Evolutionary conservation across 1,284 basidiomycete species (phyloP).

Genomic region (Farysia itapuensis): DNA sequence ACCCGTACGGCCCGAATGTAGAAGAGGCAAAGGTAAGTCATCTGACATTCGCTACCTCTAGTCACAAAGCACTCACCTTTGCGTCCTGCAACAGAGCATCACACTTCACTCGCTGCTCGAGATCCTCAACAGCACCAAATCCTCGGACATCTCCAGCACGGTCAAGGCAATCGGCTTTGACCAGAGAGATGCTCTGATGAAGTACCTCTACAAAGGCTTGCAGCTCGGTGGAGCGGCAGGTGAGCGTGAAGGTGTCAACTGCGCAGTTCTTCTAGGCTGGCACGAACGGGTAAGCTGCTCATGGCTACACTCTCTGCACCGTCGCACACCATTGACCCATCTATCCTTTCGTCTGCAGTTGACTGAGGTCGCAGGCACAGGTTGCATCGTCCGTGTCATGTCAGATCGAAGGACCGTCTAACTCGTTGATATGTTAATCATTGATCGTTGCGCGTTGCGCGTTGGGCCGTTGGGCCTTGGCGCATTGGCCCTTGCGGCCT

Average conservation of each 20-base stretch:
- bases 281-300: constrained; percentile 82
- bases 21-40: constrained; percentile 49
- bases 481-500: too few species aligned
- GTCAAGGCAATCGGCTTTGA: constrained; percentile 76
- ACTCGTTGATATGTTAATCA: too few species aligned
- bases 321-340: neutral
- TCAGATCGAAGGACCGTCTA: constrained; percentile 67
- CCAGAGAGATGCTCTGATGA: constrained; percentile 92
- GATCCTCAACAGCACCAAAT: constrained; percentile 91
- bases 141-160: constrained; percentile 78
- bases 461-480: too few species aligned
- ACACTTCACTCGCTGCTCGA: constrained; percentile 83
- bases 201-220: constrained; percentile 97
- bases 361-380: constrained; percentile 90
- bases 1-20: constrained; percentile 47
- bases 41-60: neutral
- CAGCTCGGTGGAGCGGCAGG: constrained; percentile 65
- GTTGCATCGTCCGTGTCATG: constrained; percentile 96
- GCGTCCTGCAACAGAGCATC: constrained; percentile 58
- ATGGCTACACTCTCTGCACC: neutral
- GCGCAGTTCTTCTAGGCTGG: constrained; percentile 86
- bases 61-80: neutral
- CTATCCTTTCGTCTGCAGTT: constrained; percentile 65
- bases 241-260: constrained; percentile 38
- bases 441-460: too few species aligned